Conservation (phyloP, 192 early-diverging fungal species). For the Podila verticillata region DNA sequence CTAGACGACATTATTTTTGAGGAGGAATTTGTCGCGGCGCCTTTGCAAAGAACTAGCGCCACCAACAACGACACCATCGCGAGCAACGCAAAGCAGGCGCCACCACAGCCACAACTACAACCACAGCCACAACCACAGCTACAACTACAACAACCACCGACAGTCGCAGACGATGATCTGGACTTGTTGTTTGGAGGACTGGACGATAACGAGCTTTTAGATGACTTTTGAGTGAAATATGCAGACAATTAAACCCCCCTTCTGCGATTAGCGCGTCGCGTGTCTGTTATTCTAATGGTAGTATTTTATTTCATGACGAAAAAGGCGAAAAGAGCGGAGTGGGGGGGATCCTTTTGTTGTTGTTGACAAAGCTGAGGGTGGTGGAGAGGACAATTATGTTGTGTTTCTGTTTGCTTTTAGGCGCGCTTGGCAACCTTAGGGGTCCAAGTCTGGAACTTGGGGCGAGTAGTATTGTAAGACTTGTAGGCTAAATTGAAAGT, state of each 20-base stretch:
- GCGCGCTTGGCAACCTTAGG: constrained; percentile 56
- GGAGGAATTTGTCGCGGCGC: background rate
- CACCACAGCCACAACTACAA: background rate
- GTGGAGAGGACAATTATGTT: no score
- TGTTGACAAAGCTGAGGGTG: no score
- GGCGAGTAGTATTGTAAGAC: constrained; percentile 66
- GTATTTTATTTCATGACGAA: no score
- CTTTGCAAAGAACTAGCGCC: background rate
- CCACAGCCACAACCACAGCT: background rate
- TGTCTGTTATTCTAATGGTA: no score
- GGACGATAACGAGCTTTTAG: constrained; percentile 25
- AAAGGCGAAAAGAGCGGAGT: no score
- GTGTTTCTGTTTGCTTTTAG: constrained; percentile 7
- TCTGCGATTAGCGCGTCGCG: no score
- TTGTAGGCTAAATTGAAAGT: constrained; percentile 51
- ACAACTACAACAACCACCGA: background rate
- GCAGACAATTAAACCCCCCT: background rate
- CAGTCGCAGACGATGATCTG: constrained; percentile 25
- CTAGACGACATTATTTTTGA: constrained; percentile 20
- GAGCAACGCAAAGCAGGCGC: no score
- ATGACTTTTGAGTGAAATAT: constrained; percentile 2
- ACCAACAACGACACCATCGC: background rate
- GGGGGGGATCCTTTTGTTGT: no score
- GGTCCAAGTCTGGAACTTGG: constrained; percentile 66
- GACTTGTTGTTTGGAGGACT: constrained; percentile 34